Base-by-base conservation (phyloP, 352 stramenopile species). In the Globisporangium barbulae region DNA sequence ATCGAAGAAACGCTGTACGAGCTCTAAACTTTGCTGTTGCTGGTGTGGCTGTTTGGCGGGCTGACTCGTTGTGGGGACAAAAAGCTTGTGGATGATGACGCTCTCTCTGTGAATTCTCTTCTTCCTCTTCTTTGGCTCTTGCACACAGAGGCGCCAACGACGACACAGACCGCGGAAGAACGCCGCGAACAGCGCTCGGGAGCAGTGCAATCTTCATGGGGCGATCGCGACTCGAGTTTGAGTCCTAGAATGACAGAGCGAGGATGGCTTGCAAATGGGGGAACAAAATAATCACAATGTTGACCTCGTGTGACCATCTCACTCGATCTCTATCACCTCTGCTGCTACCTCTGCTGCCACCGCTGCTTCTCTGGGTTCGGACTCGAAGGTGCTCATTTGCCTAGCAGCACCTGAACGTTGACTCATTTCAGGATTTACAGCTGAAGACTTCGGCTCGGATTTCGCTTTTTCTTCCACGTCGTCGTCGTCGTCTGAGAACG, bases 1-100 rank as follows among this genome's bases (percentile, higher is more conserved):
- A 78, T 92, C 65, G 80, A 91, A 59, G 82, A 90, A 30, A 85
- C 75, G 59, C 72, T 93, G 76, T 88, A 89, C 79, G 80, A 48
- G 19, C 45, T 80, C 28, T 83, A 71, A 73, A 42, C 13, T 59
- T 67, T 41, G 17, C 41, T 28, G 25, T 44, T n/a, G 13, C 31
- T 61, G 39, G 13, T 21, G 35, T 48, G 22, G 0, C 50, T 53
- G 25, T 28, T 28, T 28, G 8, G 3, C 21, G 19, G 30, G 6
- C 35, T 21, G 28, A 39, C 6, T 54, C 31, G 22, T 28, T 25
- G 7, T 41, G 39, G 15, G 17, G 15, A 15, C 12, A 22, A 53
- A 15, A 28, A 2, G 35, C 30, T 61, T 1, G 41, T 35, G 53
- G 39, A 50, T 47, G n/a, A 21, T 59, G 47, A 48, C 2, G 6